Evolutionary conservation across 2,329 filamentous ascomycete species (phyloP).

Genomic region (Ascomycota sp.): DNA sequence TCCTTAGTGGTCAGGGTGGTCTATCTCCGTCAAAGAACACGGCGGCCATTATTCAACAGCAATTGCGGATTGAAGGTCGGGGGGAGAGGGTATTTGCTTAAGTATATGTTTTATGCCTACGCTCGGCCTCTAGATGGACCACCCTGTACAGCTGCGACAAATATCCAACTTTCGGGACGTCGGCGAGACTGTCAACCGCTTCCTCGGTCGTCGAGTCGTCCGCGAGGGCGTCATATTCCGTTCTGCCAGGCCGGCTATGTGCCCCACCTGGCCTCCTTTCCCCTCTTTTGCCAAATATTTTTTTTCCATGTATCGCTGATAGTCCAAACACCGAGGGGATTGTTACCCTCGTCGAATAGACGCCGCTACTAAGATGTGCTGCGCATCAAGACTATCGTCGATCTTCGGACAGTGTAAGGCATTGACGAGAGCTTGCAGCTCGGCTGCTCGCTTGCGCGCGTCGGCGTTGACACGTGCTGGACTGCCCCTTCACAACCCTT

Average conservation of each 20-base stretch:
- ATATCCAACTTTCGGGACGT: conserved; percentile 64
- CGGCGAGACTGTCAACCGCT: conserved; percentile 42
- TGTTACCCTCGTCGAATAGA: conserved; percentile 30
- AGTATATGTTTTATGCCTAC: too few species aligned
- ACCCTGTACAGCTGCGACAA: conserved; percentile 5
- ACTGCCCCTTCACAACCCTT: conserved; percentile 43
- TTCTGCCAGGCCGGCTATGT: conserved; percentile 39
- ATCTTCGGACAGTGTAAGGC: conserved; percentile 53
- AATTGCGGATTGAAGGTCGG: too few species aligned
- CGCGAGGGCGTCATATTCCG: conserved; percentile 46
- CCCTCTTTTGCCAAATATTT: too few species aligned
- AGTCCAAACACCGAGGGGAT: too few species aligned
- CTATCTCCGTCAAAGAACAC: too few species aligned
- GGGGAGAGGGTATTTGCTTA: too few species aligned
- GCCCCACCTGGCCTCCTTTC: too few species aligned
- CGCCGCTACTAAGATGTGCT: conserved; percentile 45
- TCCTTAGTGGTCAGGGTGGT: too few species aligned
- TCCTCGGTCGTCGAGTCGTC: conserved; percentile 32
- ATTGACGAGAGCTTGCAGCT: background rate
- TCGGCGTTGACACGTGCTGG: conserved; percentile 51
- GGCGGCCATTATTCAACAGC: too few species aligned
- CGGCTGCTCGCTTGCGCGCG: background rate
- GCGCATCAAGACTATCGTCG: conserved; percentile 52
- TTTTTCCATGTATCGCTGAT: background rate
- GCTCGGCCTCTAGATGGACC: too few species aligned